Percentiles rank a stretch among this genome's conserved stretches.
Conservation (phyloP, 2,329 filamentous ascomycete species). For the Ramularia endophylla region DNA sequence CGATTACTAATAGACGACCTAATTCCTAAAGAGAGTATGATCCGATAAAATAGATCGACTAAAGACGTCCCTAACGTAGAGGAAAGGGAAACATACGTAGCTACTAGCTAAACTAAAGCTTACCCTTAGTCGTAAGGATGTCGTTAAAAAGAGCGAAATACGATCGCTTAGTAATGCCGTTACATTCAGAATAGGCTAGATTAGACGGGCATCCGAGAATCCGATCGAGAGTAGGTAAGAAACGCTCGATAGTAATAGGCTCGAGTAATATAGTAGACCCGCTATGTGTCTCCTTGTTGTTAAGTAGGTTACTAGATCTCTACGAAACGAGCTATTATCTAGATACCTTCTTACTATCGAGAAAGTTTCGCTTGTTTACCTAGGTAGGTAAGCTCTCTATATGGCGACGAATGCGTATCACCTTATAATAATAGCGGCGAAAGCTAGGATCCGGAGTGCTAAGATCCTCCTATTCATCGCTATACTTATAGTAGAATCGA, state of each 20-base stretch:
- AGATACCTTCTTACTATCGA: not conserved
- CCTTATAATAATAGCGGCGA: no score
- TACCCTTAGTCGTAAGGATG: not conserved
- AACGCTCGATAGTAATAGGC: not conserved
- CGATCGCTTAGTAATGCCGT: not conserved
- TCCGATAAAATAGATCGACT: not conserved
- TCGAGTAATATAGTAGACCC: not conserved
- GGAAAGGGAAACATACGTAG: not conserved
- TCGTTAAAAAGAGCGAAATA: not conserved
- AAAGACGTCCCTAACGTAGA: not conserved
- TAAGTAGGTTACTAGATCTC: not conserved
- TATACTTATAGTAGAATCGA: not conserved
- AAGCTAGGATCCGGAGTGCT: no score
- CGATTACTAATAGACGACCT: not conserved
- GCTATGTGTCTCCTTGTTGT: no score
- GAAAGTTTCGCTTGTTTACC: not conserved
- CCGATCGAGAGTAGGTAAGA: not conserved
- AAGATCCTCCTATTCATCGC: not conserved
- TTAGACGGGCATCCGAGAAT: not conserved
- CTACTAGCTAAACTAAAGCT: not conserved
- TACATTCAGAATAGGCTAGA: not conserved
- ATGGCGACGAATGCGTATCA: no score
- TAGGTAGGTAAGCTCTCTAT: not conserved
- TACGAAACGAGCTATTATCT: not conserved
- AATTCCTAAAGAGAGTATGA: not conserved